These are phyloP conservation scores for Eucalyptus cladocalyx DNA, from an alignment of 345 rosid genomes.

Conservation along the genomic window DNA sequence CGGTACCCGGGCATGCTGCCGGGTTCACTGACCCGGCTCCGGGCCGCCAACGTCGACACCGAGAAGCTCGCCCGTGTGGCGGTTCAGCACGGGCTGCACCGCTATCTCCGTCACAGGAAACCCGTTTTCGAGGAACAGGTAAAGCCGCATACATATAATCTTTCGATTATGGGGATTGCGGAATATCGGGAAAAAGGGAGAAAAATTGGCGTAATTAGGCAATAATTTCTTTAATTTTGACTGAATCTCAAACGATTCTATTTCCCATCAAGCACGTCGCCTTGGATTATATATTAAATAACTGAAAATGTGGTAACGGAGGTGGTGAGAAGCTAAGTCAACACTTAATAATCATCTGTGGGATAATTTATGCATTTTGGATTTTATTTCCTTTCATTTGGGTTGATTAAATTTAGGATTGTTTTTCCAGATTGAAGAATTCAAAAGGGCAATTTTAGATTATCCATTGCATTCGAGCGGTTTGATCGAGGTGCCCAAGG, in stretches of 20 bases:
- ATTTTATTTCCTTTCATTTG: background rate
- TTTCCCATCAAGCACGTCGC: background rate
- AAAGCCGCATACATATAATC: background rate
- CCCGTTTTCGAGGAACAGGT: slow-evolving; percentile 53
- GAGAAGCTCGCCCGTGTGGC: slow-evolving; percentile 69
- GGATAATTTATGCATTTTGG: background rate
- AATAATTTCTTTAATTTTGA: fast-evolving
- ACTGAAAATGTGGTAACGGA: background rate
- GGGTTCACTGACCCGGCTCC: slow-evolving; percentile 50
- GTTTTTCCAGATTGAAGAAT: slow-evolving; percentile 19
- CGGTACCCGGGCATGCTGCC: slow-evolving; percentile 25
- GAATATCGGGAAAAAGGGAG: background rate
- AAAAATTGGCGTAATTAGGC: background rate
- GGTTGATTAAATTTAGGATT: fast-evolving
- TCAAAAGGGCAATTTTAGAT: slow-evolving; percentile 16
- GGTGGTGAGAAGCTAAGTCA: background rate
- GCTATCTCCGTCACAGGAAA: slow-evolving; percentile 40
- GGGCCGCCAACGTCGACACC: slow-evolving; percentile 47
- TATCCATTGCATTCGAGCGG: slow-evolving; percentile 57
- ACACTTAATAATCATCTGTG: no score
- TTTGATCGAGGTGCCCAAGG: slow-evolving; percentile 36
- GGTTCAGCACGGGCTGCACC: slow-evolving; percentile 26
- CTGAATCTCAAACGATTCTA: background rate
- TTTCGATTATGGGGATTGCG: background rate
- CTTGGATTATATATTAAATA: no score